Base-by-base conservation (phyloP, 768 basidiomycete species). In the Rhodotorula kratochvilovae region DNA sequence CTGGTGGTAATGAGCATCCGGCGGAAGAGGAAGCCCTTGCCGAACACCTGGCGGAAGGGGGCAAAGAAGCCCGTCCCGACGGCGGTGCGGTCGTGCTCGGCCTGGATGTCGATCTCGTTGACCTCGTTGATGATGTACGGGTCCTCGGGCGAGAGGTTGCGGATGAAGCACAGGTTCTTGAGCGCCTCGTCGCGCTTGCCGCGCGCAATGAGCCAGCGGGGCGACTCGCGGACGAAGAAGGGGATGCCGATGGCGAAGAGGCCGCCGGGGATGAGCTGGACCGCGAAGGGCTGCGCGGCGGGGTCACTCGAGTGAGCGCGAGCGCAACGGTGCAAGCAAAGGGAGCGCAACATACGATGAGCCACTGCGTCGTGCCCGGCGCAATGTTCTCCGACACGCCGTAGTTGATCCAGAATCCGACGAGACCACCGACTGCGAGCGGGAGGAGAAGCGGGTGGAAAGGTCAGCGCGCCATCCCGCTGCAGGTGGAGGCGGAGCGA, bases 311-410 rank as follows among this genome's bases (percentile, higher is more conserved):
- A 46, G 48, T 11, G 21, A 21, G 46, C 4, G 25, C 2, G 48
- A 50, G 27, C 1, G 25, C 23, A 27, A 27, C 23, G 48, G 25
- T 23, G 46, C n/a, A n/a, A 27, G 25, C 5, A n/a, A n/a, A n/a
- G n/a, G 23, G 48, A 27, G 48, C 27, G 25, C 4, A 5, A 57
- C 56, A 21, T 23, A 39, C 35, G 5, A 35, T 50, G 46, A 77
- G 64, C 76, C 77, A 82, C 31, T 70, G 68, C 31, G 83, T 81
- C 70, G 81, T 84, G 58, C 83, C 81, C 12, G 83, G 81, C 78
- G 73, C 23, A 35, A 75, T 58, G 67, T 71, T 25, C 66, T 36
- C 39, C 58, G 63, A 25, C 33, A 65, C 54, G 53, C 75, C 77
- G 65, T 74, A 76, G 75, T 77, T 77, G 70, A 68, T 67, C 78